phyloP scores from a whole-genome alignment of 2,329 filamentous ascomycete species.

The Juglanconis oblonga region DNA sequence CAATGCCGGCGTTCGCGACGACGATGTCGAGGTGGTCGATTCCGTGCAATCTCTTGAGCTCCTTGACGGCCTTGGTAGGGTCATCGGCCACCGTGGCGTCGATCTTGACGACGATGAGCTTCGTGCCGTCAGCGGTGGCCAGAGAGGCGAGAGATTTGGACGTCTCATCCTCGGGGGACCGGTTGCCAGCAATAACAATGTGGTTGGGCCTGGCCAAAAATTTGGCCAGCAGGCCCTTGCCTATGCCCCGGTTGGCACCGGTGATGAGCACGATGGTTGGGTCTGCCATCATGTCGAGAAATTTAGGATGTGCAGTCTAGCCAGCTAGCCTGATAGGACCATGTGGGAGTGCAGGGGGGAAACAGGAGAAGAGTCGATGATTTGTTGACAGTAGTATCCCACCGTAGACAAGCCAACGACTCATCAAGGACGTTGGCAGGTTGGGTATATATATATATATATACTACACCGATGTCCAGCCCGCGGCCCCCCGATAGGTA shows the following conservation, averaged over 20 bases:
- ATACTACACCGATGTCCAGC: too few species aligned
- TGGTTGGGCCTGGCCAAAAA: constrained; percentile 11
- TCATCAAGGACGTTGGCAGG: too few species aligned
- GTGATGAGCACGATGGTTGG: constrained; percentile 22
- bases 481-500: too few species aligned
- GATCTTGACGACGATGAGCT: constrained; percentile 39
- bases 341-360: too few species aligned
- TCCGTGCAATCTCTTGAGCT: constrained; percentile 27
- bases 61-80: constrained; percentile 29
- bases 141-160: constrained; percentile 2
- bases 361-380: too few species aligned
- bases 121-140: constrained; percentile 23
- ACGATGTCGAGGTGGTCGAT: constrained; percentile 46
- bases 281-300: too few species aligned
- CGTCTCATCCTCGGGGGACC: not conserved
- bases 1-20: constrained; percentile 50
- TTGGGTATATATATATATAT: too few species aligned
- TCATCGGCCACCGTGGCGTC: constrained; percentile 35
- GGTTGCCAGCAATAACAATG: constrained; percentile 13
- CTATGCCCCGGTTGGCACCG: constrained; percentile 28
- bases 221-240: constrained; percentile 22
- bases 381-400: too few species aligned
- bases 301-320: too few species aligned
- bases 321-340: too few species aligned
- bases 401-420: too few species aligned